phyloP scores from a whole-genome alignment of 192 early-diverging fungal species.

The Backusella liffmaniae region DNA sequence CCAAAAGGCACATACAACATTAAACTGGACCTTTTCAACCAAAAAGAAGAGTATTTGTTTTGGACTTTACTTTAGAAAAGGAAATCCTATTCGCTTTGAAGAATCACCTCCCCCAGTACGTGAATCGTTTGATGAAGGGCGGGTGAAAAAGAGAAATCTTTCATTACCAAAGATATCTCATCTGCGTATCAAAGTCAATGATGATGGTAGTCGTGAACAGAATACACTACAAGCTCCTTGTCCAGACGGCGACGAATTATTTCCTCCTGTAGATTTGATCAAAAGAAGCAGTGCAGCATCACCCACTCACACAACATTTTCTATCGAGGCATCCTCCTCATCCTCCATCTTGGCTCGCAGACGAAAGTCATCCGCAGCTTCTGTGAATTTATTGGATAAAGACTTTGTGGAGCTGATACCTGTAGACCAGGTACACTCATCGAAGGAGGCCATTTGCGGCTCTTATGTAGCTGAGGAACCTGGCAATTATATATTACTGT shows the following conservation, averaged over 20 bases:
- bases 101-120: not conserved
- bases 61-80: conserved; percentile 25
- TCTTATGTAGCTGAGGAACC: conserved; percentile 67
- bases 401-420: conserved; percentile 75
- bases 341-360: not conserved
- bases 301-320: not conserved
- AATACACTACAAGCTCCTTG: not conserved
- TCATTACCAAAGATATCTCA: not conserved
- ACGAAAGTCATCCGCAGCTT: not conserved
- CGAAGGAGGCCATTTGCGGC: conserved; percentile 83
- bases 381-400: conserved; percentile 47
- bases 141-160: not conserved
- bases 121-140: not conserved
- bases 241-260: not conserved
- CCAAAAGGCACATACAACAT: conserved; percentile 64
- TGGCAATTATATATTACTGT: conserved; percentile 75
- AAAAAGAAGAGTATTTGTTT: conserved; percentile 62
- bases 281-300: not conserved
- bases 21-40: conserved; percentile 93
- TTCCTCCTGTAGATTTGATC: not conserved
- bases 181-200: not conserved
- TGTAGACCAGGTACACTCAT: conserved; percentile 82
- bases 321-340: not conserved
- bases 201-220: not conserved
- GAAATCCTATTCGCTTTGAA: not conserved